These are phyloP conservation scores for Gossypium schwendimanii DNA, from an alignment of 441 rosid species.

Conservation along the genomic window DNA sequence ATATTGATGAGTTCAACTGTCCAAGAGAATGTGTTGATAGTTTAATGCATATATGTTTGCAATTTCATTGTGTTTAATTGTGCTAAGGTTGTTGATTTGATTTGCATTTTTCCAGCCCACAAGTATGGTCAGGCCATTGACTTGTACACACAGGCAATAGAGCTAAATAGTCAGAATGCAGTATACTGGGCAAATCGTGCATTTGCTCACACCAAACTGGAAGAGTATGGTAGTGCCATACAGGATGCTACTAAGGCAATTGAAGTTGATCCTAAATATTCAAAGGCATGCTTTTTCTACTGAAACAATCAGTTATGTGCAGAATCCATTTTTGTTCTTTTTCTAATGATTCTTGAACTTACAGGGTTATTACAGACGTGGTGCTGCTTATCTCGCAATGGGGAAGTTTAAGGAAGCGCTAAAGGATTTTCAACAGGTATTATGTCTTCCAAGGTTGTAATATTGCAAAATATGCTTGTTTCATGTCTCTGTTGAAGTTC, in stretches of 20 bases:
- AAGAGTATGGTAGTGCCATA: constrained; percentile 97
- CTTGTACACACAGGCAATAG: constrained; percentile 76
- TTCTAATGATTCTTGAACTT: constrained; percentile 21
- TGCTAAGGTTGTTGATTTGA: constrained; percentile 13
- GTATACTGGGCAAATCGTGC: constrained; percentile 98
- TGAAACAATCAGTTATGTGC: not conserved
- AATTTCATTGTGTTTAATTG: not conserved
- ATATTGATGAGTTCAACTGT: constrained; percentile 1
- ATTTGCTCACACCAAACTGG: constrained; percentile 82
- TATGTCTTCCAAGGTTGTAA: not conserved
- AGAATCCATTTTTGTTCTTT: constrained; percentile 9
- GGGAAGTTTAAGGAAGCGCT: constrained; percentile 93
- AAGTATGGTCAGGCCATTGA: constrained; percentile 76
- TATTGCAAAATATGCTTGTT: not conserved
- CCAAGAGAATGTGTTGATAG: not conserved
- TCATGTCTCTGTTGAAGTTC: not conserved
- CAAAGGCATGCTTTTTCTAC: constrained; percentile 46
- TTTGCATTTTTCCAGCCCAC: constrained; percentile 41
- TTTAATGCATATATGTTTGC: not conserved
- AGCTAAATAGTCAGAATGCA: constrained; percentile 56
- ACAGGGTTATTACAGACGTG: constrained; percentile 92
- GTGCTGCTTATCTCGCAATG: constrained; percentile 95
- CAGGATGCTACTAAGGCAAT: constrained; percentile 86
- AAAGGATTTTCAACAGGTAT: constrained; percentile 91
- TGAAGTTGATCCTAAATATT: constrained; percentile 75